phyloP scores from a whole-genome alignment of 1,139 yeast genomes.

The Geotrichum bryndzae region DNA sequence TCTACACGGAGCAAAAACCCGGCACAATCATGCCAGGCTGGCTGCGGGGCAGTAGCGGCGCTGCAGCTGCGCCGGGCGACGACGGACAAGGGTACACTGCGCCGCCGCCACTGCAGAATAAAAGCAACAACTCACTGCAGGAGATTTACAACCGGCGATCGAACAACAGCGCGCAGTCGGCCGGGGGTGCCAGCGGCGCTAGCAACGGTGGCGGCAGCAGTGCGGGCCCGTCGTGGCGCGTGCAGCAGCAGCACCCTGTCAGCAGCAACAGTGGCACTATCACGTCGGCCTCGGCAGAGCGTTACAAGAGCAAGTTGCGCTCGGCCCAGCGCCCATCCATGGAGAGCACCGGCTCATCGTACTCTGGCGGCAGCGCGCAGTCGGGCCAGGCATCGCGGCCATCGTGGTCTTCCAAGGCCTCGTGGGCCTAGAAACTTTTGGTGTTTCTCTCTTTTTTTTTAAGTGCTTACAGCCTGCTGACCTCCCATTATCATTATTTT shows the following conservation, averaged over 20 bases:
- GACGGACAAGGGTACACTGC: background rate
- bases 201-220: conserved; percentile 14
- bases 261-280: background rate
- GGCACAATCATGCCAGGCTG: conserved; percentile 24
- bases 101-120: background rate
- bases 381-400: background rate
- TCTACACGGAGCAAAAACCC: conserved; percentile 26
- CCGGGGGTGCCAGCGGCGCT: background rate
- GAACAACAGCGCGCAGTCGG: conserved; percentile 17
- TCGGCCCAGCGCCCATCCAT: conserved; percentile 17
- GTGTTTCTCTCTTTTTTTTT: background rate
- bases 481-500: too few relatives aligned
- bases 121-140: conserved; percentile 21
- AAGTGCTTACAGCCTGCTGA: too few relatives aligned
- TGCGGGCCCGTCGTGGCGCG: background rate
- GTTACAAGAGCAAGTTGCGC: conserved; percentile 25
- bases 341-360: background rate
- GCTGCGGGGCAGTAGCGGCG: conserved; percentile 19
- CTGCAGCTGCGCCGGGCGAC: background rate
- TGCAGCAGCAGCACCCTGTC: conserved; percentile 2
- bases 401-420: background rate
- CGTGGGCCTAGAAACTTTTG: background rate
- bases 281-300: conserved; percentile 18
- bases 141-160: conserved; percentile 26
- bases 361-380: background rate